Conservation (phyloP, 768 basidiomycete species). For the Collybia sordida region DNA sequence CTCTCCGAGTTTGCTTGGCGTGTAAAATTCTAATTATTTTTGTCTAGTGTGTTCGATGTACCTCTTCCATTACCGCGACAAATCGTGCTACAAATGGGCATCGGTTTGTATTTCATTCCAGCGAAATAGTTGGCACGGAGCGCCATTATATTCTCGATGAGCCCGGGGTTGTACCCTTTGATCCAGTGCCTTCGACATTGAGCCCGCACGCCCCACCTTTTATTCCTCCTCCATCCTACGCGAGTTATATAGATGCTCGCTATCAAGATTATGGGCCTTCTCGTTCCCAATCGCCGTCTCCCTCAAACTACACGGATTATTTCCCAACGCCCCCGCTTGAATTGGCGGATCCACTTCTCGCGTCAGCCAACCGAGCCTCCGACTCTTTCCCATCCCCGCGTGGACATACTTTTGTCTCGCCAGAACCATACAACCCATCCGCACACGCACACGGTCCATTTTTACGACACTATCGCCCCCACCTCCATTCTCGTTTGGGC, state of each 20-base stretch:
- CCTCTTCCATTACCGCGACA: conserved; percentile 61
- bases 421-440: conserved; percentile 10
- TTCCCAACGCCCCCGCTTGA: conserved; percentile 40
- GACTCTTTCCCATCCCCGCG: conserved; percentile 24
- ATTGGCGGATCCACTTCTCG: conserved; percentile 28
- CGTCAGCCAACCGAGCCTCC: conserved; percentile 26
- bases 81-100: conserved; percentile 82
- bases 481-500: conserved; percentile 21
- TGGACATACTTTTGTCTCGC: conserved; percentile 11
- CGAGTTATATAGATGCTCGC: conserved; percentile 7
- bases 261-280: conserved; percentile 5
- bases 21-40: conserved; percentile 2
- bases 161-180: conserved; percentile 55
- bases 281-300: conserved; percentile 25
- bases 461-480: conserved; percentile 6
- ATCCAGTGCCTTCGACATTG: conserved; percentile 21
- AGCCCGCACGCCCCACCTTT: conserved; percentile 10
- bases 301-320: conserved; percentile 28
- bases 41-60: conserved; percentile 65
- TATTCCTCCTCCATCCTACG: conserved; percentile 16
- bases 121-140: conserved; percentile 60
- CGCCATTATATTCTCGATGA: conserved; percentile 65
- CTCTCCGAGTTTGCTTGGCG: not conserved
- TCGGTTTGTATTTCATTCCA: conserved; percentile 84
- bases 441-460: conserved; percentile 7